Base-by-base conservation (phyloP, 179 eudicot species). In the Vitellaria paradoxa region DNA sequence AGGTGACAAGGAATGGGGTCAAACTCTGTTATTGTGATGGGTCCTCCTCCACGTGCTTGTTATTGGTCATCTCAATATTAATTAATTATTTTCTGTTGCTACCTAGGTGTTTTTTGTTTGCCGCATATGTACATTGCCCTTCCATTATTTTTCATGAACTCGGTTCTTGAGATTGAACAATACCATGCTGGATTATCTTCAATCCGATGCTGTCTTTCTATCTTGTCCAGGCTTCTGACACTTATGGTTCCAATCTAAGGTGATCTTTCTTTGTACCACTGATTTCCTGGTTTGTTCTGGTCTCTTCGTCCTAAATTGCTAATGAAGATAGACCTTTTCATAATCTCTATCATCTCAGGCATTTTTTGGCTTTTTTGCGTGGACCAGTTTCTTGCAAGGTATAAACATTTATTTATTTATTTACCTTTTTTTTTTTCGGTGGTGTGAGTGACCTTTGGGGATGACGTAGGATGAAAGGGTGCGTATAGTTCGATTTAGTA, bases 11-110 rank as follows among this genome's bases (percentile, higher is more conserved):
- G 71, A 49, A 62, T 40, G 76, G 61, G 75, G 46, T 24, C 53
- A n/a, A 42, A n/a, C n/a, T 57, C 24, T 61, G 63, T 3, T 53
- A 18, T 57, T 30, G 30, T 53, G 77, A 21, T 79, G 77, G 70
- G 77, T 66, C 73, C 67, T 73, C 37, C 37, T 0, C 65, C 73
- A 68, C 60, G 50, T 79, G 77, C 67, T 45, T 12, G 37, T 49
- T 7, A 9, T n/a, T 23, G 63, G 52, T 65, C 78, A 75, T 78
- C 76, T 78, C 49, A 53, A 49, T 37, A 75, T 75, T 75, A 75
- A 30, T 30, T 30, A 30, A 0, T 30, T 30, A 47, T 75, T 65
- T 23, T 47, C 18, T 75, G 59, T 70, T 23, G 30, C 20, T 71
- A 71, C 62, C 70, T 23, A 30, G 60, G 42, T 50, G 64, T 50